These are phyloP conservation scores for Podosphaera aphanis DNA, from an alignment of 2,329 filamentous ascomycete genomes.

Conservation along the genomic window DNA sequence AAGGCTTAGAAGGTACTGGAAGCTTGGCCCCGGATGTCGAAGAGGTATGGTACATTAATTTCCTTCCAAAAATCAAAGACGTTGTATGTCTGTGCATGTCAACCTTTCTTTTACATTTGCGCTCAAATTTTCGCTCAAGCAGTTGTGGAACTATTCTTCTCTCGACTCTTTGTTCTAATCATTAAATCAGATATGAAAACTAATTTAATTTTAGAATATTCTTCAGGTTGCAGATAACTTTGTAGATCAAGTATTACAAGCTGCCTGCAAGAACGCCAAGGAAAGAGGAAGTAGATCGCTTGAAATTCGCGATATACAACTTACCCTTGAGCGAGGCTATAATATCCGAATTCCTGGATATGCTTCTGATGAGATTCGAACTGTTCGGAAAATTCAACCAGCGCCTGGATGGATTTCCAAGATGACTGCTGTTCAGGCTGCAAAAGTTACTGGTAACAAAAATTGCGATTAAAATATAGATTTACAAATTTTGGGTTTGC, in stretches of 20 bases:
- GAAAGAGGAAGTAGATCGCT: slow-evolving; percentile 74
- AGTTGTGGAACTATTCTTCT: too few species aligned
- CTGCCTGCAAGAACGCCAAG: slow-evolving; percentile 78
- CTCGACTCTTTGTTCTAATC: too few species aligned
- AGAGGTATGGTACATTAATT: slow-evolving; percentile 38
- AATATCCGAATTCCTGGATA: slow-evolving; percentile 88
- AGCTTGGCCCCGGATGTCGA: slow-evolving; percentile 78
- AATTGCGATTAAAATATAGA: slow-evolving; percentile 9
- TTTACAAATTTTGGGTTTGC: too few species aligned
- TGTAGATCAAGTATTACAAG: slow-evolving; percentile 70
- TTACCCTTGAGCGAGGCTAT: slow-evolving; percentile 63
- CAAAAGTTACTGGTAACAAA: slow-evolving; percentile 45
- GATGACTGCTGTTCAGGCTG: slow-evolving; percentile 88
- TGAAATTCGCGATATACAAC: slow-evolving; percentile 68
- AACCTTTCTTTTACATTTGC: too few species aligned
- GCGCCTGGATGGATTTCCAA: slow-evolving; percentile 79
- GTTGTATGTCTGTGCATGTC: too few species aligned
- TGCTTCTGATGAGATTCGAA: slow-evolving; percentile 79
- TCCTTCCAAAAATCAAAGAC: too few species aligned
- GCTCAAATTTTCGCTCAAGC: too few species aligned
- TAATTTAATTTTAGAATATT: slow-evolving; percentile 37
- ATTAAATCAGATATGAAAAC: too few species aligned
- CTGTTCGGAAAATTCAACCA: slow-evolving; percentile 80
- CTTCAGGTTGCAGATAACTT: slow-evolving; percentile 83
- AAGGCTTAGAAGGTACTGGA: slow-evolving; percentile 39